Percentiles rank a stretch among this genome's conserved stretches.
phyloP scores from a whole-genome alignment of 768 basidiomycete genomes.

The Boletus tomentosulus region DNA sequence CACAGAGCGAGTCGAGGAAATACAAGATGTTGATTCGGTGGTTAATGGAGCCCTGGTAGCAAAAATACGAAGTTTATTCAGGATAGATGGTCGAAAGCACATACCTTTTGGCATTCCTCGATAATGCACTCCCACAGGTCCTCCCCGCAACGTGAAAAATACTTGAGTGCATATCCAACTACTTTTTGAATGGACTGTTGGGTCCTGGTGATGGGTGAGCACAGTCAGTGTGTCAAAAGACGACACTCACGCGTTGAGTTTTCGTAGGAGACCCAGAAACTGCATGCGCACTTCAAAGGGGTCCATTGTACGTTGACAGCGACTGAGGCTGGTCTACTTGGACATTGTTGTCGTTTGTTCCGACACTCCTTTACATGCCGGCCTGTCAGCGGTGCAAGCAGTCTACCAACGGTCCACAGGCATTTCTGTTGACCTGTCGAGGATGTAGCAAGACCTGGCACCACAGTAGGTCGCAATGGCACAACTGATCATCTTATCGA shows the following conservation, averaged over 20 bases:
- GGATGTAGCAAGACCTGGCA: conserved; percentile 35
- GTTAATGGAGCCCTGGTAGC: conserved; percentile 72
- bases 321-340: too few relatives aligned
- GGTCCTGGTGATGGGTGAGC: conserved; percentile 41
- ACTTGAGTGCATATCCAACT: conserved; percentile 80
- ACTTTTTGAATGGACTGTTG: conserved; percentile 88
- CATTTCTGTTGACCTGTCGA: conserved; percentile 34
- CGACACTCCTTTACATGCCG: background rate
- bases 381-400: conserved; percentile 25
- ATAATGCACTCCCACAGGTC: conserved; percentile 93
- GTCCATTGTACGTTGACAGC: conserved; percentile 29
- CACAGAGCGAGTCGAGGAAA: conserved; percentile 85
- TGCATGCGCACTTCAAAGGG: conserved; percentile 74
- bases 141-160: conserved; percentile 80
- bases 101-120: conserved; percentile 86
- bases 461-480: conserved; percentile 19
- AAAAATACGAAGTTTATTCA: background rate
- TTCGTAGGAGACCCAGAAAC: conserved; percentile 56
- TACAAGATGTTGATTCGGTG: conserved; percentile 92
- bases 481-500: background rate
- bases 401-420: conserved; percentile 21
- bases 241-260: conserved; percentile 55
- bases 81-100: background rate
- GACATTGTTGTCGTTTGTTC: background rate
- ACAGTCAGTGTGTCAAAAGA: background rate